phyloP scores from a whole-genome alignment of 139 green algal genomes.

The Closterium sp. region DNA sequence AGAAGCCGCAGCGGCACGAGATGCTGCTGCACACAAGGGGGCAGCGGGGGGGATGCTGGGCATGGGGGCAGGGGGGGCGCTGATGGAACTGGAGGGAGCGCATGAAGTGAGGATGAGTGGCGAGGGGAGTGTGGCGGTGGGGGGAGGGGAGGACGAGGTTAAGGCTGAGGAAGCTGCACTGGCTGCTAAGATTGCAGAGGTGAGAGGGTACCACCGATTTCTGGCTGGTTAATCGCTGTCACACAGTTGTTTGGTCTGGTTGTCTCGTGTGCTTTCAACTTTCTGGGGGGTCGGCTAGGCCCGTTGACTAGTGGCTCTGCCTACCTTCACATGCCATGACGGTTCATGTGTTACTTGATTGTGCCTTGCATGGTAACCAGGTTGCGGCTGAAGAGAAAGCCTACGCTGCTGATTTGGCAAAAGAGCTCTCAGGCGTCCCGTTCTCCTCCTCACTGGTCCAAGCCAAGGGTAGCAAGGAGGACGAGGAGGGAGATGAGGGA shows the following conservation, averaged over 20 bases:
- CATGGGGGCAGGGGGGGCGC: background rate
- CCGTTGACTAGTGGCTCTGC: background rate
- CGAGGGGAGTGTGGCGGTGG: background rate
- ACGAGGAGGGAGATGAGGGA: background rate
- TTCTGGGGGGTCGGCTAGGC: background rate
- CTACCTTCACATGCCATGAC: background rate
- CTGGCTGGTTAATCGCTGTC: too few species aligned
- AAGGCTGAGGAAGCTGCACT: slow-evolving; percentile 19
- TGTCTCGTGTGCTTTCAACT: background rate
- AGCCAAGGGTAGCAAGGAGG: background rate
- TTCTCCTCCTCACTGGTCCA: slow-evolving; percentile 37
- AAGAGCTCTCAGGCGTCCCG: slow-evolving; percentile 37
- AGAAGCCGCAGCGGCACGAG: slow-evolving; percentile 22
- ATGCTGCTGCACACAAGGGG: background rate
- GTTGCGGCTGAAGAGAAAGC: slow-evolving; percentile 27
- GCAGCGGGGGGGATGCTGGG: background rate
- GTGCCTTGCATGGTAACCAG: slow-evolving; percentile 21
- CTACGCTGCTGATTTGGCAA: slow-evolving; percentile 41
- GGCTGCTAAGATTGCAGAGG: slow-evolving; percentile 36
- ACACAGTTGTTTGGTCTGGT: too few species aligned
- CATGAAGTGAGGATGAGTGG: background rate
- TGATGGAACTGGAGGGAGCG: background rate
- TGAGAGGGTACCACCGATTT: background rate
- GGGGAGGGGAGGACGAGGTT: slow-evolving; percentile 13
- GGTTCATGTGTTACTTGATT: background rate